Evolutionary conservation across 2,329 filamentous ascomycete genomes (phyloP).

Genomic region (Pseudogymnoascus pannorum): DNA sequence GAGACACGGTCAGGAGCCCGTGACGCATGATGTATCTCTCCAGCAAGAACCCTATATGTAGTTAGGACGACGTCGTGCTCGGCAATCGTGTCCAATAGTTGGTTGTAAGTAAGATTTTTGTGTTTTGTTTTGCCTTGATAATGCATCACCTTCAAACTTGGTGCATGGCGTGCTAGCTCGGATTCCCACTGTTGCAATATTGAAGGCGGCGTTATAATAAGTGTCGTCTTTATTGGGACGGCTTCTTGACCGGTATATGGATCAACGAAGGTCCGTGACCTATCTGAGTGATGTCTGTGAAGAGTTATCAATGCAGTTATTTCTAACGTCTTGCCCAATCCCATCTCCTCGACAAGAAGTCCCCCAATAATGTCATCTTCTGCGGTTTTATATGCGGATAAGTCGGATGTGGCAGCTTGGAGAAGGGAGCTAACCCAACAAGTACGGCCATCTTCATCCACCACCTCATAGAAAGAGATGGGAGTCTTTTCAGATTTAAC

Average conservation of each 20-base stretch:
- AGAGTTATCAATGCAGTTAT: slow-evolving; percentile 62
- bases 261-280: slow-evolving; percentile 28
- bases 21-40: slow-evolving; percentile 68
- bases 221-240: slow-evolving; percentile 43
- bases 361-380: slow-evolving; percentile 39
- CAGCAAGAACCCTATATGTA: slow-evolving; percentile 63
- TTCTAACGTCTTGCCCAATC: slow-evolving; percentile 73
- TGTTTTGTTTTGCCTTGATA: slow-evolving; percentile 43
- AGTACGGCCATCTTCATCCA: slow-evolving; percentile 39
- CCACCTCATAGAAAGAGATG: slow-evolving; percentile 36
- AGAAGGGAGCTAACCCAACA: slow-evolving; percentile 58
- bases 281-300: slow-evolving; percentile 39
- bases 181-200: slow-evolving; percentile 55
- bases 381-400: slow-evolving; percentile 35
- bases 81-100: slow-evolving; percentile 39
- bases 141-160: slow-evolving; percentile 45
- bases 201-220: slow-evolving; percentile 53
- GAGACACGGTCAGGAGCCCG: slow-evolving; percentile 61
- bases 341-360: slow-evolving; percentile 76
- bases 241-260: slow-evolving; percentile 33
- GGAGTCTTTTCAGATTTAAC: neutral
- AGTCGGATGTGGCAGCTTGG: slow-evolving; percentile 48
- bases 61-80: slow-evolving; percentile 54
- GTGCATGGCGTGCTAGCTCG: slow-evolving; percentile 53
- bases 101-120: slow-evolving; percentile 26